A percentile compares a stretch with the other conserved stretches of the same genome.
phyloP scores from a whole-genome alignment of 768 basidiomycete genomes.

The Tricholoma bakamatsutake region DNA sequence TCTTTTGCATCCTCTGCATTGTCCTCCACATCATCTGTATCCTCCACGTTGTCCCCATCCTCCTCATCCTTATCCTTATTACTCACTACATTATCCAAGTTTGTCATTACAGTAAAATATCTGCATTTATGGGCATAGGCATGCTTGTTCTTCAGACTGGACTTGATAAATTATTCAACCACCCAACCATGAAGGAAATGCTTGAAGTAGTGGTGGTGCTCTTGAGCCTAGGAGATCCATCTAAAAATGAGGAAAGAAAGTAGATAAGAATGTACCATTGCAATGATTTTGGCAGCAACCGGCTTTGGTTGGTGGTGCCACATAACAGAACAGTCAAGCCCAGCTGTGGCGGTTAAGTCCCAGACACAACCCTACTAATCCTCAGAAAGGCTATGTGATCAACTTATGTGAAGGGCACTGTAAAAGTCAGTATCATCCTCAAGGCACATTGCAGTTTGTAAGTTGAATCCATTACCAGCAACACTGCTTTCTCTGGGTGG shows the following conservation, averaged over 20 bases:
- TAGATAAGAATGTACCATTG: background rate
- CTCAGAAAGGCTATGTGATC: background rate
- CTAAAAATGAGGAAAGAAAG: background rate
- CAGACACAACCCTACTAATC: background rate
- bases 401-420: background rate
- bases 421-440: background rate
- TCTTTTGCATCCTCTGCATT: background rate
- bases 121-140: background rate
- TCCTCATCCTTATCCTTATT: background rate
- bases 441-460: background rate
- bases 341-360: background rate
- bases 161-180: background rate
- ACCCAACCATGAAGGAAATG: background rate
- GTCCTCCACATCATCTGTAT: too few species aligned
- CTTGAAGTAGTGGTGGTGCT: background rate
- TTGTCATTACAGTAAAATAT: background rate
- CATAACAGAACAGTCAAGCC: background rate
- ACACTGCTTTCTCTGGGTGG: background rate
- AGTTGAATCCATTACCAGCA: background rate
- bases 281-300: background rate
- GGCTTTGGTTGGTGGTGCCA: background rate
- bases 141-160: conserved; percentile 1
- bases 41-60: background rate
- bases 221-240: background rate
- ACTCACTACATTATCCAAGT: background rate